Evolutionary conservation across 768 basidiomycete genomes (phyloP).

Genomic region (Podaxis mareebaensis): DNA sequence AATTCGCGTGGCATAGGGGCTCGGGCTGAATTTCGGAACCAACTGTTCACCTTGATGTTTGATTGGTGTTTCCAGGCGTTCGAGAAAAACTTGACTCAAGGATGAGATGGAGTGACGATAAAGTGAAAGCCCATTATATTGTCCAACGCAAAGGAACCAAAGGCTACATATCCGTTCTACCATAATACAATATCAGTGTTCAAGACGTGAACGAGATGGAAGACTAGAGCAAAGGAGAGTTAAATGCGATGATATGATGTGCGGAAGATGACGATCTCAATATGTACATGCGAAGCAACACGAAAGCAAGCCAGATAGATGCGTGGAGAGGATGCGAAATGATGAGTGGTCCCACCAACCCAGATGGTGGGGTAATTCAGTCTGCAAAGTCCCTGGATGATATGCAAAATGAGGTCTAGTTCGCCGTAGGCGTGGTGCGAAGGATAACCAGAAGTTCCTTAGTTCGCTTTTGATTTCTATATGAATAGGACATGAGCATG

Average conservation of each 20-base stretch:
- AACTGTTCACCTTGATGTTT: neutral
- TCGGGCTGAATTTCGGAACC: neutral
- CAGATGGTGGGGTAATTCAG: neutral
- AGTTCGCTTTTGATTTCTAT: constrained; percentile 17
- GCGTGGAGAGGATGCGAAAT: neutral
- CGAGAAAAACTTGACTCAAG: too few relatives aligned
- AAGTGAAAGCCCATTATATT: neutral
- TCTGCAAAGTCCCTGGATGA: constrained; percentile 16
- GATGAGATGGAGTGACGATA: neutral
- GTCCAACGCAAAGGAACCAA: neutral
- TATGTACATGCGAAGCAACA: constrained; percentile 3
- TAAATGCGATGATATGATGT: constrained; percentile 7
- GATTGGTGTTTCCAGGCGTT: neutral
- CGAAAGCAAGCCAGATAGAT: constrained; percentile 3
- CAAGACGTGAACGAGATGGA: neutral
- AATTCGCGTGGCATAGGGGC: constrained; percentile 14
- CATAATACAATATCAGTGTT: constrained; percentile 11
- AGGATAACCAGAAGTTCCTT: neutral
- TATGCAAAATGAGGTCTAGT: constrained; percentile 8
- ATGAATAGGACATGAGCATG: neutral
- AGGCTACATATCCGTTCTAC: constrained; percentile 5
- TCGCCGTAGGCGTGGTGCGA: neutral
- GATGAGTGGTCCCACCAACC: constrained; percentile 1
- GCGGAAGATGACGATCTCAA: neutral
- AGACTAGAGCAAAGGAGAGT: neutral